These are phyloP conservation scores for Dothiorella sarmentorum DNA, from an alignment of 2,329 filamentous ascomycete genomes.

Conservation along the genomic window DNA sequence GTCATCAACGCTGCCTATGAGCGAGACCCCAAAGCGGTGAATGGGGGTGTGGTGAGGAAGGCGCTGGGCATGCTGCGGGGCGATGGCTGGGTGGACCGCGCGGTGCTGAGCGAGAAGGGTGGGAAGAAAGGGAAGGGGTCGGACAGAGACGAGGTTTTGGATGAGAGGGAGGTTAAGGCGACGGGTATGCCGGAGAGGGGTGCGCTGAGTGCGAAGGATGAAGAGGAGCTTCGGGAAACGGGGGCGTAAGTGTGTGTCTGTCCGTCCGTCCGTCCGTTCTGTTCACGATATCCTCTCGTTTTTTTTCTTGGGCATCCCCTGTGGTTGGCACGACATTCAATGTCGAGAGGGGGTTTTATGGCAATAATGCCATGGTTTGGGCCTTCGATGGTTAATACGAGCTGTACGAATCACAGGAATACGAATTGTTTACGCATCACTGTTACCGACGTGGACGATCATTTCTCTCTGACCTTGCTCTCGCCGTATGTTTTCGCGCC, in stretches of 20 bases:
- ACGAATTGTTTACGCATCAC: conserved; percentile 2
- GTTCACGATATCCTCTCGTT: background rate
- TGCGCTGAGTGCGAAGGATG: background rate
- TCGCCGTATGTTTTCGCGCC: conserved; percentile 2
- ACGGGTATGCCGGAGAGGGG: conserved; percentile 2
- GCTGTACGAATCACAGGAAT: background rate
- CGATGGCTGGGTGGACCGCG: conserved; percentile 70
- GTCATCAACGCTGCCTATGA: conserved; percentile 77
- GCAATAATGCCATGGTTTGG: background rate
- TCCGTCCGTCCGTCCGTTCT: background rate
- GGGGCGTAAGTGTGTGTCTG: conserved; percentile 9
- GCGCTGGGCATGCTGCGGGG: conserved; percentile 70
- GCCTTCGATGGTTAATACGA: background rate
- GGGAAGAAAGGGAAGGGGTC: conserved; percentile 15
- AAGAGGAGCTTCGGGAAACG: background rate
- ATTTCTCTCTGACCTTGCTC: conserved; percentile 3
- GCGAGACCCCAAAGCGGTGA: conserved; percentile 63
- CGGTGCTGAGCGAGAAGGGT: conserved; percentile 20
- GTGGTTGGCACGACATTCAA: no score
- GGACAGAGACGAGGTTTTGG: conserved; percentile 21
- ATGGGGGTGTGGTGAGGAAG: conserved; percentile 66
- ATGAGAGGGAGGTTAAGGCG: conserved; percentile 13
- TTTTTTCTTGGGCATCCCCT: no score
- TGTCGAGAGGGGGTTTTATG: no score
- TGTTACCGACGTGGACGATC: conserved; percentile 4